Conservation (phyloP, 306 rosid species). For the Acmispon strigosus region DNA sequence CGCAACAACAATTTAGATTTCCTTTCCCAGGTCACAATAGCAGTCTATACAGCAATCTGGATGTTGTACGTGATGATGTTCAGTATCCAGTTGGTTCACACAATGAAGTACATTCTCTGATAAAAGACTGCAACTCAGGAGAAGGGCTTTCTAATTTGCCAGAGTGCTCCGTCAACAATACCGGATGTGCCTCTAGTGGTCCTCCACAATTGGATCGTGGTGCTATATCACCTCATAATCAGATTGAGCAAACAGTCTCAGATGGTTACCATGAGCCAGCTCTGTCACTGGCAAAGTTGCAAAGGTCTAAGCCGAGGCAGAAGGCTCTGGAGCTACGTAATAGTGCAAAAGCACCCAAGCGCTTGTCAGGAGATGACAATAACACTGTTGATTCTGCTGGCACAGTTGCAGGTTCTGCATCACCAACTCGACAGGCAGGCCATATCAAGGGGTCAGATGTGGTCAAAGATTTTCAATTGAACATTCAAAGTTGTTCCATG, state of each 20-base stretch:
- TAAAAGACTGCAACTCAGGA: constrained; percentile 19
- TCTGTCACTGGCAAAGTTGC: constrained; percentile 68
- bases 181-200: constrained; percentile 34
- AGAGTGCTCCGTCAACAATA: constrained; percentile 31
- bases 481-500: constrained; percentile 21
- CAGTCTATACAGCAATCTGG: constrained; percentile 31
- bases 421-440: constrained; percentile 30
- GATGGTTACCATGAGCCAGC: constrained; percentile 45
- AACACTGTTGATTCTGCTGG: constrained; percentile 23
- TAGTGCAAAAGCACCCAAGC: constrained; percentile 44
- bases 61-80: constrained; percentile 21
- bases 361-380: constrained; percentile 22
- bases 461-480: constrained; percentile 31
- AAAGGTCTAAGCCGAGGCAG: constrained; percentile 85
- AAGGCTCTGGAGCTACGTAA: constrained; percentile 66
- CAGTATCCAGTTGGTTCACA: constrained; percentile 28
- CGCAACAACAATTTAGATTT: constrained; percentile 22
- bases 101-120: constrained; percentile 17
- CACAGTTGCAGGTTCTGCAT: constrained; percentile 25
- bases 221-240: constrained; percentile 40
- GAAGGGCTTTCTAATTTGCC: constrained; percentile 28
- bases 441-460: constrained; percentile 29
- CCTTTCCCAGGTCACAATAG: constrained; percentile 33
- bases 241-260: constrained; percentile 26
- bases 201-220: constrained; percentile 27